phyloP scores from a whole-genome alignment of 1,139 yeast genomes.

The Pichiaceae sp. region DNA sequence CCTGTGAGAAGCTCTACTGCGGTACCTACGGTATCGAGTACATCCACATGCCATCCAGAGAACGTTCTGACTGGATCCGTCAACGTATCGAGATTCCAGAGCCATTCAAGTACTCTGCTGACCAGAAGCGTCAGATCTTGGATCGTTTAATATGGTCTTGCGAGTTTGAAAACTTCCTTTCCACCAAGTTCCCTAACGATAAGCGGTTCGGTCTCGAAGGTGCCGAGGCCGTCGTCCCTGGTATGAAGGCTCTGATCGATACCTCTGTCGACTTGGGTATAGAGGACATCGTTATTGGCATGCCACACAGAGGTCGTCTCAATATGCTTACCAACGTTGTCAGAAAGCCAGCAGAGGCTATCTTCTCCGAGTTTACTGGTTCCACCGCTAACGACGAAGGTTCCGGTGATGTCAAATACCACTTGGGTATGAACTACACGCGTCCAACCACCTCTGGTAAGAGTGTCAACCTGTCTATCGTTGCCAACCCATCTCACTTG shows the following conservation, averaged over 20 bases:
- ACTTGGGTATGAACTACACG: slow-evolving; percentile 97
- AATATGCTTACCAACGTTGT: slow-evolving; percentile 97
- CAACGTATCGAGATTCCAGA: slow-evolving; percentile 89
- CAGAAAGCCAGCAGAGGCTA: slow-evolving; percentile 96
- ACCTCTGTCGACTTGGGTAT: slow-evolving; percentile 88
- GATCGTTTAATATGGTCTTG: slow-evolving; percentile 97
- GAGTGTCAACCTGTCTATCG: slow-evolving; percentile 88
- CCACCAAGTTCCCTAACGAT: slow-evolving; percentile 96
- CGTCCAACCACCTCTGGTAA: slow-evolving; percentile 99
- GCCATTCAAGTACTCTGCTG: slow-evolving; percentile 76
- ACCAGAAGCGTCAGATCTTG: slow-evolving; percentile 91
- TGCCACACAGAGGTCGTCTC: slow-evolving; percentile 99
- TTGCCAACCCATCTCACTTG: slow-evolving; percentile 97
- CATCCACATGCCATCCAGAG: slow-evolving; percentile 93
- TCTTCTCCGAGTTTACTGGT: slow-evolving; percentile 92
- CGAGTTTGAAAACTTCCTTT: slow-evolving; percentile 83
- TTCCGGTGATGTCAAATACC: slow-evolving; percentile 98
- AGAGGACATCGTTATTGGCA: slow-evolving; percentile 95
- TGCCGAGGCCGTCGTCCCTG: slow-evolving; percentile 93
- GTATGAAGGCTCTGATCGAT: slow-evolving; percentile 93
- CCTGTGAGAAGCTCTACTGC: slow-evolving; percentile 83
- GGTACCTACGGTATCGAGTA: slow-evolving; percentile 88
- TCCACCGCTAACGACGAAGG: slow-evolving; percentile 73
- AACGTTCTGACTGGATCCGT: slow-evolving; percentile 96
- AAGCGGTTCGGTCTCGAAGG: slow-evolving; percentile 99